Base-by-base conservation (phyloP, 768 basidiomycete genomes). In the Tulasnella sp. region DNA sequence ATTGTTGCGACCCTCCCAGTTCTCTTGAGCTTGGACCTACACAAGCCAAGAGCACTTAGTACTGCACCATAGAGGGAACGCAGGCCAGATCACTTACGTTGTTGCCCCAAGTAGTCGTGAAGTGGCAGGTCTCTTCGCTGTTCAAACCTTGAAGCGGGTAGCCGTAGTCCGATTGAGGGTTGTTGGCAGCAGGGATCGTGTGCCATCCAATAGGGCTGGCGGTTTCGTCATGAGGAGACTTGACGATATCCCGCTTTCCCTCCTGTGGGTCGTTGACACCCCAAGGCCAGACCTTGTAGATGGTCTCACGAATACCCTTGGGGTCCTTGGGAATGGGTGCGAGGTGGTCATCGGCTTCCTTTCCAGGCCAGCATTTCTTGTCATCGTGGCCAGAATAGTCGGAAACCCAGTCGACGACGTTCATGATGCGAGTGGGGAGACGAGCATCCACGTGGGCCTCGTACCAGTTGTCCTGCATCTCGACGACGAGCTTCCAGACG, bases 401-500 rank as follows among this genome's bases (percentile, higher is more conserved):
- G 25, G 92, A 91, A 0, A 91, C 95, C 96, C 96, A 98, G 82
- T 99, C 97, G 78, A 97, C 93, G 45, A 96, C 94, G 36, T 91
- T 90, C 80, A 98, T 84, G 79, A 96, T 90, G 78, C 90, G 87
- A 81, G 94, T 91, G 34, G 94, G 92, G n/a, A 86, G 82, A 37
- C 84, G 82, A 1, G 89, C 90, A 14, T 92, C 90, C 54, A 99
- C 91, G 29, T 93, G 87, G 3, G 94, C 89, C 83, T 98, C 95
- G 80, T 99, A 99, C 94, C 94, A 97, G 83, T 96, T 98, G 84
- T 97, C 91, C 81, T 90, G 81, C 92, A 97, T 94, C 86, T 95
- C 92, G 67, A 97, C 91, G 81, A 96, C 94, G 80, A 96, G 92
- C 90, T 90, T 91, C 93, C 93, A 98, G 4, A 94, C 94, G 78